These are phyloP conservation scores for Colletotrichum sp. DNA, from an alignment of 2,329 filamentous ascomycete genomes.

Conservation along the genomic window DNA sequence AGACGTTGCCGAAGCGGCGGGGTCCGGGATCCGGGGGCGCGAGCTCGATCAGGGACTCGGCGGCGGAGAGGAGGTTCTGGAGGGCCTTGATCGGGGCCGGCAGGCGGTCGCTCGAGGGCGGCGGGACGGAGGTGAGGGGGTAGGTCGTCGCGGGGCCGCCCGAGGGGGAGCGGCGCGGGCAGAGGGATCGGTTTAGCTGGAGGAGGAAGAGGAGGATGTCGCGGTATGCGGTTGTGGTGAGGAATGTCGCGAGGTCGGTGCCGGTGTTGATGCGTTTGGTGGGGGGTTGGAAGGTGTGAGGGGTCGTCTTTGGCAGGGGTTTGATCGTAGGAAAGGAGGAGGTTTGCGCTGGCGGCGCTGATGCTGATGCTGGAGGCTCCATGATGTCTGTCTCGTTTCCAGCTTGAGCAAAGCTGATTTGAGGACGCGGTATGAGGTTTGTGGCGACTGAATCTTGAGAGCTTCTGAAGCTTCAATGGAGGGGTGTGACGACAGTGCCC, in stretches of 20 bases:
- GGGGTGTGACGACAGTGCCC: not conserved
- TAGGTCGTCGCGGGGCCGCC: slow-evolving; percentile 47
- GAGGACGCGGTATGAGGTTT: not conserved
- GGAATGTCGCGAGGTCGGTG: slow-evolving; percentile 80
- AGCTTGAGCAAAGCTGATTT: not conserved
- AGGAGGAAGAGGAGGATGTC: slow-evolving; percentile 88
- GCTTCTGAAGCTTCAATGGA: not conserved
- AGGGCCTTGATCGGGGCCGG: slow-evolving; percentile 68
- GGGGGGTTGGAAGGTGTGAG: slow-evolving; percentile 70
- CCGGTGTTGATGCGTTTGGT: slow-evolving; percentile 85
- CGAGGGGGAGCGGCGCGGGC: slow-evolving; percentile 64
- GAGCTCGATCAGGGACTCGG: slow-evolving; percentile 74
- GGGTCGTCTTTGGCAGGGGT: slow-evolving; percentile 49
- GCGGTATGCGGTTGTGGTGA: slow-evolving; percentile 80
- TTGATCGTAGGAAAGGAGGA: slow-evolving; percentile 36
- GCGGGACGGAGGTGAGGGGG: slow-evolving; percentile 43
- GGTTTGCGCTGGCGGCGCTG: not conserved
- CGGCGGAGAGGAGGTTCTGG: slow-evolving; percentile 67
- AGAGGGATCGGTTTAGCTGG: slow-evolving; percentile 88
- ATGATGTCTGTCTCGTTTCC: not conserved
- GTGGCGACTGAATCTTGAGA: not conserved
- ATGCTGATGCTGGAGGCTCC: not conserved
- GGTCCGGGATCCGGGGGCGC: slow-evolving; percentile 86
- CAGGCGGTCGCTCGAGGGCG: slow-evolving; percentile 34
- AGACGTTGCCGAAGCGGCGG: slow-evolving; percentile 88